A percentile compares a stretch with the other conserved stretches of the same genome.
These are phyloP conservation scores for Oryza punctata DNA, from an alignment of 176 grass and related monocot species.

Conservation along the genomic window DNA sequence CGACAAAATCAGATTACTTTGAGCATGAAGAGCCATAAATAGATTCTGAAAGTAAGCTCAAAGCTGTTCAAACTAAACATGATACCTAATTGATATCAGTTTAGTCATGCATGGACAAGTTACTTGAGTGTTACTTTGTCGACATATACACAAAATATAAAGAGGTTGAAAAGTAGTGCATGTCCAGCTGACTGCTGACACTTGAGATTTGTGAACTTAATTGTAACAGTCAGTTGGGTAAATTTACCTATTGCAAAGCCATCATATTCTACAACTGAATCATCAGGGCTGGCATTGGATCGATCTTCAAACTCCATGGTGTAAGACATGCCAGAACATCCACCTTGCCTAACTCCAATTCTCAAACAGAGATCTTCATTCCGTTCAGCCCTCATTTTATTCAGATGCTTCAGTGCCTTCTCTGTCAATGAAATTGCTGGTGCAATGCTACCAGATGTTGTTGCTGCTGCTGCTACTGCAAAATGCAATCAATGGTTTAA, in stretches of 20 bases:
- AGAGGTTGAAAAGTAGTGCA: background rate
- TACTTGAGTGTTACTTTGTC: background rate
- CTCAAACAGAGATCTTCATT: constrained; percentile 89
- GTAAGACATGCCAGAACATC: constrained; percentile 99
- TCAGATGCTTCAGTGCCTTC: constrained; percentile 85
- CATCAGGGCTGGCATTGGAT: constrained; percentile 56
- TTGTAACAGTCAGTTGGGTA: background rate
- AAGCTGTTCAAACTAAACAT: background rate
- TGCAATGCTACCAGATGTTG: constrained; percentile 62
- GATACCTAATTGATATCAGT: background rate
- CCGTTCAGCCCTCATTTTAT: constrained; percentile 75
- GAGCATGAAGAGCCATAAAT: background rate
- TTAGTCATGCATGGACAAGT: background rate
- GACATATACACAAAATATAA: background rate
- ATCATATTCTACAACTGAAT: constrained; percentile 85
- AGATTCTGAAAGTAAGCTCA: background rate
- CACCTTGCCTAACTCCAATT: constrained; percentile 97
- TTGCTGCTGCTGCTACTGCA: constrained; percentile 36
- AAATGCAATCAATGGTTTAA: constrained; percentile 20
- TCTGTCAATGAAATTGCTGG: constrained; percentile 87
- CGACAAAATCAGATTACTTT: background rate
- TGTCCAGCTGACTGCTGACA: background rate
- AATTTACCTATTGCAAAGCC: constrained; percentile 88
- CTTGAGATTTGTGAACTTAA: background rate
- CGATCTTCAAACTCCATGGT: constrained; percentile 93